Evolutionary conservation across 345 rosid genomes (phyloP).

Genomic region (Luvunga scandens): DNA sequence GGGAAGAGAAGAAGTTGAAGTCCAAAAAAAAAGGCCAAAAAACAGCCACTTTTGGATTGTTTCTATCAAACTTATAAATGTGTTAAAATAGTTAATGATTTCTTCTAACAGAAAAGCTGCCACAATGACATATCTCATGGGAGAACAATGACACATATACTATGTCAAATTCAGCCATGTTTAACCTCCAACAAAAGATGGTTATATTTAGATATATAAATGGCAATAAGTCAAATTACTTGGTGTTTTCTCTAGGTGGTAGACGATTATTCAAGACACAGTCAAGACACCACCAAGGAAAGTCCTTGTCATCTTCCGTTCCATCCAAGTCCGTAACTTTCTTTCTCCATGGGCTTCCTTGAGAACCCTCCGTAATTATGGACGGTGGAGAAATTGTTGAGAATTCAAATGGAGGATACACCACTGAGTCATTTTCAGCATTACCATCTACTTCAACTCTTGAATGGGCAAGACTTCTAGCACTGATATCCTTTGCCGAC

Average conservation of each 20-base stretch:
- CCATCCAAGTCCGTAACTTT: constrained; percentile 84
- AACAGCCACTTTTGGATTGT: background rate
- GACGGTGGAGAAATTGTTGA: constrained; percentile 84
- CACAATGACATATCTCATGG: background rate
- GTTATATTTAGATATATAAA: constrained; percentile 4
- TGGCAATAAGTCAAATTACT: constrained; percentile 43
- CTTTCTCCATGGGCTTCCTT: constrained; percentile 99
- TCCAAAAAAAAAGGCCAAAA: background rate
- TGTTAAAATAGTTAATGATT: background rate
- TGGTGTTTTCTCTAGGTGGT: constrained; percentile 88
- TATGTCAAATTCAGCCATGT: background rate
- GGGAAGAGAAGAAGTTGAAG: background rate
- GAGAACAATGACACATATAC: background rate
- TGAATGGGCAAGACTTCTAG: constrained; percentile 57
- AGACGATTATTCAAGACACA: constrained; percentile 86
- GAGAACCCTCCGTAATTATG: constrained; percentile 92
- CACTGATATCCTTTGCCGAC: constrained; percentile 60
- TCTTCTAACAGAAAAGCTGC: background rate
- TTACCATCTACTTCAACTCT: constrained; percentile 65
- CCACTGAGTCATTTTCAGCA: constrained; percentile 71
- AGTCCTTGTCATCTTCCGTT: constrained; percentile 91
- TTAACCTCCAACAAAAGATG: background rate
- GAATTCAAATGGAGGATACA: constrained; percentile 92
- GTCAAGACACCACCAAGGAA: constrained; percentile 95
- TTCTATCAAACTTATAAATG: background rate